phyloP scores from a whole-genome alignment of 768 basidiomycete genomes.

The Tricholoma flavovirens region DNA sequence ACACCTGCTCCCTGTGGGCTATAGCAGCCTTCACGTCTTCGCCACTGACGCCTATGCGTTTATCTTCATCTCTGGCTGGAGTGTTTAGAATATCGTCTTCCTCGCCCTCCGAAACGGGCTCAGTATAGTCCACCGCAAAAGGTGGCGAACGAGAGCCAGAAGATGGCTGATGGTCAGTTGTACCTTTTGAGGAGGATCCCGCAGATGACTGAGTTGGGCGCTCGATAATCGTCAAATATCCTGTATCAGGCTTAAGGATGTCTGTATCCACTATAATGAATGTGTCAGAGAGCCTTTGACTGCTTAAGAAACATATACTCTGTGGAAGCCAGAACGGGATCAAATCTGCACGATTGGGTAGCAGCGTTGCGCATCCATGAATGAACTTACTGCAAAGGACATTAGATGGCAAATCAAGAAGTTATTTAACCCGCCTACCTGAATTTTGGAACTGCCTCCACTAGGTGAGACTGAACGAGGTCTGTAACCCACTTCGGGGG shows the following conservation, averaged over 20 bases:
- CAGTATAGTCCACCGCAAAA: slow-evolving; percentile 55
- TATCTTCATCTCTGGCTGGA: slow-evolving; percentile 77
- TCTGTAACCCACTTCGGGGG: slow-evolving; percentile 96
- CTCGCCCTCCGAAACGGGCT: slow-evolving; percentile 94
- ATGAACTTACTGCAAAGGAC: slow-evolving; percentile 71
- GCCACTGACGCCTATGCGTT: slow-evolving; percentile 69
- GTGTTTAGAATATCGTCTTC: slow-evolving; percentile 66
- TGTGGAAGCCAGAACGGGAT: slow-evolving; percentile 99
- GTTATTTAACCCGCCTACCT: slow-evolving; percentile 40
- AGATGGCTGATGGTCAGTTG: slow-evolving; percentile 40
- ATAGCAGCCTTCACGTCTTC: slow-evolving; percentile 79
- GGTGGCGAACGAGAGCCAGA: slow-evolving; percentile 35
- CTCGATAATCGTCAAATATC: slow-evolving; percentile 66
- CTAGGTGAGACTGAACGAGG: slow-evolving; percentile 90
- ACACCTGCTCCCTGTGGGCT: slow-evolving; percentile 77
- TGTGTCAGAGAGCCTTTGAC: not conserved
- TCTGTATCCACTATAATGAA: slow-evolving; percentile 76
- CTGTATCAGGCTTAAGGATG: slow-evolving; percentile 88
- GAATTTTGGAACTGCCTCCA: slow-evolving; percentile 98
- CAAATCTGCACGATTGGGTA: slow-evolving; percentile 90
- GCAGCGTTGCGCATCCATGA: slow-evolving; percentile 89
- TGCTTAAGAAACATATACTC: slow-evolving; percentile 42
- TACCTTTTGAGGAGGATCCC: slow-evolving; percentile 38
- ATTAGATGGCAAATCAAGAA: slow-evolving; percentile 1
- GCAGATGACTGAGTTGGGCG: slow-evolving; percentile 50